Evolutionary conservation across 768 basidiomycete species (phyloP).

Genomic region (Leccinum imitatum): DNA sequence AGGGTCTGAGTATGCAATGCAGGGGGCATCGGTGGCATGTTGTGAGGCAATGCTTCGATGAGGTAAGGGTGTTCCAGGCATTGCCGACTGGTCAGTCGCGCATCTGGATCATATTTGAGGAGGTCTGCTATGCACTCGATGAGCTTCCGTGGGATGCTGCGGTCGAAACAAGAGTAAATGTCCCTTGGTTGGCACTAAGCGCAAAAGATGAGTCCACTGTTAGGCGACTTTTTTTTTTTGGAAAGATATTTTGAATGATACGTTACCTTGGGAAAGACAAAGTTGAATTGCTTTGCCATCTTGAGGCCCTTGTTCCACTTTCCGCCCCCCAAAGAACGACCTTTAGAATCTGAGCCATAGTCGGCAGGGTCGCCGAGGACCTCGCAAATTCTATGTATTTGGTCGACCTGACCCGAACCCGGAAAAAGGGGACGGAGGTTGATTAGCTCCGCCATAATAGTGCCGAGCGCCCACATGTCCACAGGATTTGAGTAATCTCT

Average conservation of each 20-base stretch:
- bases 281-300: constrained; percentile 85
- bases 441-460: constrained; percentile 96
- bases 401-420: constrained; percentile 89
- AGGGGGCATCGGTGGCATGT: constrained; percentile 62
- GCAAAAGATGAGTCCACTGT: constrained; percentile 7
- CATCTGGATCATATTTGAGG: constrained; percentile 87
- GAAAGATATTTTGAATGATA: background rate
- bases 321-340: constrained; percentile 79
- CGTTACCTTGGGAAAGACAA: constrained; percentile 82
- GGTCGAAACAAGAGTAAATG: constrained; percentile 73
- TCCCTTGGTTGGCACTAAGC: constrained; percentile 63
- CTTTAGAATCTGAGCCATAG: constrained; percentile 74
- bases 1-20: constrained; percentile 44
- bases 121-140: constrained; percentile 92
- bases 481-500: constrained; percentile 95
- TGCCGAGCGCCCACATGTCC: constrained; percentile 99
- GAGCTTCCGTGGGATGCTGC: constrained; percentile 71
- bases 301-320: constrained; percentile 82
- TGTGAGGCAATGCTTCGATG: constrained; percentile 68
- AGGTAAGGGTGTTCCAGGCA: constrained; percentile 91
- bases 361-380: constrained; percentile 90
- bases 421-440: constrained; percentile 96
- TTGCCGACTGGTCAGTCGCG: constrained; percentile 80
- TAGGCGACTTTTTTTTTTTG: background rate
- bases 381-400: constrained; percentile 87